Evolutionary conservation across 345 rosid species (phyloP).

Genomic region (Crucihimalaya himalaica): DNA sequence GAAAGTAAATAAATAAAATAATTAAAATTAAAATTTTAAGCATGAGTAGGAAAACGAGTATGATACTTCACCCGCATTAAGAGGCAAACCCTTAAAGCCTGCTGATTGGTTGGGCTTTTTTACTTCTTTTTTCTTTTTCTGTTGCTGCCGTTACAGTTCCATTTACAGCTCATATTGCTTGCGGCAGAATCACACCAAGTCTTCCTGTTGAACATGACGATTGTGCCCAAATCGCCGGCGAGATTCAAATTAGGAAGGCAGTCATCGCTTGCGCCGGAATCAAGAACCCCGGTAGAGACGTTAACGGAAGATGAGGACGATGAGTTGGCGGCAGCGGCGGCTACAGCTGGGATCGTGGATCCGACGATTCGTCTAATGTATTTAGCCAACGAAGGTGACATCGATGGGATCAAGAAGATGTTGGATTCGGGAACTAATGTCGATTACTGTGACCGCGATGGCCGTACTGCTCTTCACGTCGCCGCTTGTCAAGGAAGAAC

Average conservation of each 20-base stretch:
- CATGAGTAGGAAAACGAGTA: constrained; percentile 15
- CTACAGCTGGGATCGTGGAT: constrained; percentile 42
- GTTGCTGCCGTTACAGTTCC: constrained; percentile 42
- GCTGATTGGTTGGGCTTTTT: not conserved
- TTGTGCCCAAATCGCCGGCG: constrained; percentile 47
- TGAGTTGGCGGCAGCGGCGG: constrained; percentile 46
- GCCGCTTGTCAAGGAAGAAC: constrained; percentile 76
- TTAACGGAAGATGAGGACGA: constrained; percentile 37
- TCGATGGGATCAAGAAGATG: constrained; percentile 62
- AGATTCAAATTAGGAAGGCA: constrained; percentile 62
- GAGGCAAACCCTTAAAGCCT: constrained; percentile 17
- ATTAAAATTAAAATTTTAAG: not conserved
- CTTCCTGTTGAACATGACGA: constrained; percentile 32
- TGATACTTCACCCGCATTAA: constrained; percentile 27
- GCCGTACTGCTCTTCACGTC: constrained; percentile 76
- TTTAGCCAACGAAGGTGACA: constrained; percentile 72
- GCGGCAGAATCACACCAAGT: not conserved
- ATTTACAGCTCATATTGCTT: constrained; percentile 36
- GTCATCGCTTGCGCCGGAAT: constrained; percentile 65
- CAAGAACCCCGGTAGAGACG: constrained; percentile 9
- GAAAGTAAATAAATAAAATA: not conserved
- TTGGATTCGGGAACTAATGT: constrained; percentile 66
- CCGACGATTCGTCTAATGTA: constrained; percentile 73
- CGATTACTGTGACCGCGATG: constrained; percentile 67
- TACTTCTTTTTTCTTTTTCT: not conserved